A percentile compares a stretch with the other conserved stretches of the same genome.
Conservation (phyloP, 2,329 filamentous ascomycete species). For the Cryoendolithus antarcticus region DNA sequence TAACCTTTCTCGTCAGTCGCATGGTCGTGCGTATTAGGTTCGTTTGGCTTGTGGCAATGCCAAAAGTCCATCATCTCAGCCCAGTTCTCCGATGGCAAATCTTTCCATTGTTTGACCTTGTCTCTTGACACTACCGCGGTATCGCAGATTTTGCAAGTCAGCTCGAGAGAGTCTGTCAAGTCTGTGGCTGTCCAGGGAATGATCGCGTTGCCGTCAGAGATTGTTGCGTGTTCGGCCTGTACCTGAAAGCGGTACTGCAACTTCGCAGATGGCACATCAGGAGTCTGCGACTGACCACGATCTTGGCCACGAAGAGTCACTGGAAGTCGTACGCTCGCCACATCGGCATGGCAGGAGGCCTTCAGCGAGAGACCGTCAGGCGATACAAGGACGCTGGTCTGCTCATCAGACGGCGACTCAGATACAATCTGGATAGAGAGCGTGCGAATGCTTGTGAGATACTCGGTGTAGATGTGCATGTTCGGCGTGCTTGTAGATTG, state of each 20-base stretch:
- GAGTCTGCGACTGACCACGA: constrained; percentile 35
- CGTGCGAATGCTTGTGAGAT: constrained; percentile 48
- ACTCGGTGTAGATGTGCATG: constrained; percentile 45
- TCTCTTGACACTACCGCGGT: constrained; percentile 14
- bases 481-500: too few relatives aligned
- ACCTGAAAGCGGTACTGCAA: constrained; percentile 42
- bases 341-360: constrained; percentile 34
- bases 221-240: constrained; percentile 4
- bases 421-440: constrained; percentile 45
- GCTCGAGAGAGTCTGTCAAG: constrained; percentile 15
- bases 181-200: constrained; percentile 33
- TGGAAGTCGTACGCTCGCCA: constrained; percentile 34
- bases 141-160: constrained; percentile 19
- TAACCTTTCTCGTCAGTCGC: constrained; percentile 54
- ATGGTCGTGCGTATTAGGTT: constrained; percentile 38
- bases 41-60: constrained; percentile 89
- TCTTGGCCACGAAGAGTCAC: constrained; percentile 30
- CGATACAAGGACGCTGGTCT: constrained; percentile 31
- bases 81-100: constrained; percentile 93
- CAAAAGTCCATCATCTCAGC: constrained; percentile 99
- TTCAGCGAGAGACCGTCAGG: constrained; percentile 32
- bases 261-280: constrained; percentile 34
- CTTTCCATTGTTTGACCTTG: constrained; percentile 59
- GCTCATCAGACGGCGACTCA: constrained; percentile 30
- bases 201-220: constrained; percentile 19